Conservation (phyloP, 1,284 basidiomycete genomes). For the Phellinidium pouzarii region DNA sequence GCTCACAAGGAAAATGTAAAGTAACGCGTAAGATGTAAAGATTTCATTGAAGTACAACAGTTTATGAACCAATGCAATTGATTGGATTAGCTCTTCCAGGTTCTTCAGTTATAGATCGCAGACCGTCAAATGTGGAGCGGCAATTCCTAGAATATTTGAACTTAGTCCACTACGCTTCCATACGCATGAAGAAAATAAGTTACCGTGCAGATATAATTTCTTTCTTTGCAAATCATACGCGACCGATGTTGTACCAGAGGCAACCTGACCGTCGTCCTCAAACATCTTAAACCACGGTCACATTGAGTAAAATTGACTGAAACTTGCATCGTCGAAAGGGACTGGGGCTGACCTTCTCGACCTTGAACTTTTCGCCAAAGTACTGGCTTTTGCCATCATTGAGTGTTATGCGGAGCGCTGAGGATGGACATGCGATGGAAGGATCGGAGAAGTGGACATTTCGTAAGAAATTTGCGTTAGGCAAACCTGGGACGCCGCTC, state of each 20-base stretch:
- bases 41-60: background rate
- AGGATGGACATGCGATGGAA: conserved; percentile 34
- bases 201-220: conserved; percentile 53
- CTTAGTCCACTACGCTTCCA: background rate
- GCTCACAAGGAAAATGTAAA: too few relatives aligned
- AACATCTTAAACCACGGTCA: conserved; percentile 37
- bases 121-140: conserved; percentile 30
- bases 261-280: conserved; percentile 53
- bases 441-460: conserved; percentile 36
- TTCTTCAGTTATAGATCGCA: conserved; percentile 20
- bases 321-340: background rate
- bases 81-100: background rate
- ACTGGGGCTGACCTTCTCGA: conserved; percentile 50
- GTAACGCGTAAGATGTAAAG: too few relatives aligned
- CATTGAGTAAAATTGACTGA: conserved; percentile 9
- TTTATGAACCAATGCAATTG: background rate
- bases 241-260: conserved; percentile 46
- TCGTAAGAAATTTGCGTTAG: conserved; percentile 24
- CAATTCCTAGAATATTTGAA: conserved; percentile 21
- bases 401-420: conserved; percentile 45
- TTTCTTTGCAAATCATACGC: conserved; percentile 44
- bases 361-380: conserved; percentile 56
- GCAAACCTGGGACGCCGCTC: conserved; percentile 30
- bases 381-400: conserved; percentile 46
- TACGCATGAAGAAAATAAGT: conserved; percentile 5